Evolutionary conservation across 2,329 filamentous ascomycete species (phyloP).

Genomic region (Triangularia verruculosa): DNA sequence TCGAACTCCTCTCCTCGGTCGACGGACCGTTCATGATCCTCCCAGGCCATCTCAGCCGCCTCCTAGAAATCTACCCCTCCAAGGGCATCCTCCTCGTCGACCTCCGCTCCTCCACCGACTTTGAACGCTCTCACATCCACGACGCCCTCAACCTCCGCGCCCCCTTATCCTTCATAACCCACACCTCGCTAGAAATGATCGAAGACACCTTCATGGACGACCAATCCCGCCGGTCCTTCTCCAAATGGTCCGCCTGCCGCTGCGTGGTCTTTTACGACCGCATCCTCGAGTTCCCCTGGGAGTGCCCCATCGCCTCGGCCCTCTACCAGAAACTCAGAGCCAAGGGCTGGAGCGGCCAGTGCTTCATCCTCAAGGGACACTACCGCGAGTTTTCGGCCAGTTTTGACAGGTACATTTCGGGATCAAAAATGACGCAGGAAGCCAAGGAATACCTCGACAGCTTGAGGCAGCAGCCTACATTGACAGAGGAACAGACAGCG

Average conservation of each 20-base stretch:
- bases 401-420: constrained; percentile 50
- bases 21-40: constrained; percentile 47
- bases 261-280: constrained; percentile 54
- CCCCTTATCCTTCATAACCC: constrained; percentile 47
- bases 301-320: constrained; percentile 48
- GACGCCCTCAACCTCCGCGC: constrained; percentile 51
- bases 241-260: constrained; percentile 44
- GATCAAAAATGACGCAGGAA: constrained; percentile 40
- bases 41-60: constrained; percentile 47
- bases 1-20: constrained; percentile 25
- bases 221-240: constrained; percentile 45
- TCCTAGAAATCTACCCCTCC: constrained; percentile 49
- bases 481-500: constrained; percentile 29
- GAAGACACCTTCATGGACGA: constrained; percentile 50
- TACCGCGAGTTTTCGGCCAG: constrained; percentile 54
- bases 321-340: constrained; percentile 45
- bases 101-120: constrained; percentile 46
- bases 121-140: constrained; percentile 50
- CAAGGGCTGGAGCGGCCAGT: constrained; percentile 49
- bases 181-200: constrained; percentile 49
- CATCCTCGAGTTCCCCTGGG: constrained; percentile 47
- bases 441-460: constrained; percentile 41
- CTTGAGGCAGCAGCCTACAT: constrained; percentile 35
- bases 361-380: constrained; percentile 54
- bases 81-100: constrained; percentile 49